Evolutionary conservation across 495 filamentous ascomycete genomes (phyloP), one percentile per base, ranked within the genome.

Genomic region (Melanomma pulvis-pyrius): DNA sequence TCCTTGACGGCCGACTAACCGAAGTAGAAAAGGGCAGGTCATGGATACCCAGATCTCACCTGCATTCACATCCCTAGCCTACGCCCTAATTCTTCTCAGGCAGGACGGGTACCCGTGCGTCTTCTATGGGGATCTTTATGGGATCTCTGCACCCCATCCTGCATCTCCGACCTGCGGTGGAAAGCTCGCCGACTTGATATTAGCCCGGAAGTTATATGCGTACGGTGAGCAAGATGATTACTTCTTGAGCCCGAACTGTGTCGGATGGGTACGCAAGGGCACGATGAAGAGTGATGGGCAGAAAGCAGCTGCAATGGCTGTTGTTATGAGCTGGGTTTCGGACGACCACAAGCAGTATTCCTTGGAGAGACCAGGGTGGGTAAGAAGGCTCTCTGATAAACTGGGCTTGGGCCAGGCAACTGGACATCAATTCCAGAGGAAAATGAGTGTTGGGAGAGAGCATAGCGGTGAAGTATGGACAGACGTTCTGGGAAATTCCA

Each of bases 81-180:
- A 78, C 57, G 63, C 72, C 19, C 68, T 77, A 49, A 90, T 90
- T 53, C 84, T 91, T 13, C 82, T 90, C 22, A 85, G 87, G 25
- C 71, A 79, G 44, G 73, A 78, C 6, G 88, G 88, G 41, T 85
- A 86, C 57, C 89, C 89, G 0, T 90, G 87, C 64, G 69, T 91
- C 46, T 92, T 88, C 72, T 91, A 87, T 70, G 88, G 88, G 24
- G 89, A 92, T 67, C 61, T 91, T 9, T 91, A 89, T 71, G 88
- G 88, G 9, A 85, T 87, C 49, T 73, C 78, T 59, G 81, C 75
- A 13, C 74, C 81, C 17, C 72, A 79, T 21, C 74, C 81, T 5
- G 80, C 80, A 47, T 79, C 79, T 2, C 85, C 87, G 1, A 79
- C 85, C 5, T 87, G 84, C 68, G 78, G 81, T 51, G 82, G 82